phyloP scores from a whole-genome alignment of 306 rosid genomes.

The Herpetospermum pedunculosum region DNA sequence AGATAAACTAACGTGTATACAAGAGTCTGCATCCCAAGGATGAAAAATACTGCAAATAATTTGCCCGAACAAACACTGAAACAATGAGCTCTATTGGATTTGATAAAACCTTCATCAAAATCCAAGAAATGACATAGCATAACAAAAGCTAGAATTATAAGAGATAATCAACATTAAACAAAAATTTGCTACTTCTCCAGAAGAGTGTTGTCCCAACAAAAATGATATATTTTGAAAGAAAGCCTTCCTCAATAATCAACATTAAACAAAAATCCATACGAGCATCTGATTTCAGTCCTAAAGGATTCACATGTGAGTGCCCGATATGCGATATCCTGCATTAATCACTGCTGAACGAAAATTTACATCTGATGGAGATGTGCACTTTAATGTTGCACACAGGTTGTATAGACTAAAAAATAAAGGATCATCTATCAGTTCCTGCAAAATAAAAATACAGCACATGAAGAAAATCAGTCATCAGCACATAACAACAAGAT shows the following conservation, averaged over 20 bases:
- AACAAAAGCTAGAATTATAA: too few species aligned
- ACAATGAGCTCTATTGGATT: too few species aligned
- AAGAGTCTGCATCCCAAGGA: too few species aligned
- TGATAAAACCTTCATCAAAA: too few species aligned
- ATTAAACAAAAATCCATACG: slow-evolving; percentile 42
- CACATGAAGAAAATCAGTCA: background rate
- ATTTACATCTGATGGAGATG: slow-evolving; percentile 84
- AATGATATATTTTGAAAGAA: too few species aligned
- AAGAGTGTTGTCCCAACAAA: background rate
- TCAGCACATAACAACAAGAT: background rate
- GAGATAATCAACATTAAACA: background rate
- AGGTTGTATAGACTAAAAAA: slow-evolving; percentile 90
- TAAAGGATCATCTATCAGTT: slow-evolving; percentile 83
- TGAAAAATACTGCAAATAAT: too few species aligned
- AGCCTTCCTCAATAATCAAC: too few species aligned
- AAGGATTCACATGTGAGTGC: slow-evolving; percentile 89
- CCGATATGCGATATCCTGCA: slow-evolving; percentile 88
- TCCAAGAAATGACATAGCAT: too few species aligned
- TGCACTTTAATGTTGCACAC: slow-evolving; percentile 90
- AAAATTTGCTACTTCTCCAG: background rate
- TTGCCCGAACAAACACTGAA: too few species aligned
- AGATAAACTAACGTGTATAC: too few species aligned
- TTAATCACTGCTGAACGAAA: slow-evolving; percentile 92
- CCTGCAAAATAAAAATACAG: slow-evolving; percentile 35
- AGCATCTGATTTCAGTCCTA: slow-evolving; percentile 91